Base-by-base conservation (phyloP, 768 basidiomycete species). In the Naganishia vaughanmartiniae region DNA sequence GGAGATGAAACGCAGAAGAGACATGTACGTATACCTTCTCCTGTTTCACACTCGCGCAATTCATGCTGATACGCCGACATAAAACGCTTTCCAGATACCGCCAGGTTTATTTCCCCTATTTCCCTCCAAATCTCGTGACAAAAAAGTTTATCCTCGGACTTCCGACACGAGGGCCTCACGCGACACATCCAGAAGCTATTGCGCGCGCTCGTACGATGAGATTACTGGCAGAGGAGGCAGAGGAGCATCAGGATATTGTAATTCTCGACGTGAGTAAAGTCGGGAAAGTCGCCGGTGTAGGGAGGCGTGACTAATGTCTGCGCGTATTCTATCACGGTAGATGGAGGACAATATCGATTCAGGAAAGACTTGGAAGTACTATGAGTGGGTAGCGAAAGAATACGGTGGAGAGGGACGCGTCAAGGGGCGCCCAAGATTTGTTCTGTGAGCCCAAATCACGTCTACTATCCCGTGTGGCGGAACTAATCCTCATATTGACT, bases 321-420 rank as follows among this genome's bases (percentile, higher is more conserved):
- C 9, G 21, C 21, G 15, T 31, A 9, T 57, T 45, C n/a, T 19
- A 42, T 28, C 9, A 45, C 36, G 4, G 34, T 57, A 78, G 77
- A 78, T 81, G 74, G 74, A 78, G 24, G 81, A 82, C 55, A 78
- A 80, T 68, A 80, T 82, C 48, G 80, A 82, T 74, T 68, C 75
- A 24, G 81, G 81, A 24, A 82, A 82, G 71, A 82, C 80, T 39
- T 80, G 80, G 73, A 78, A 77, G 67, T 82, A 78, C 71, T 79
- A 80, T 69, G 78, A 81, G 73, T 82, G 79, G 79, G 77, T 80
- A 17, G 81, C 81, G 0, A 75, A 80, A 34, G 72, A 76, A 46
- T 78, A 77, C 65, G 76, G 68, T 21, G 80, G 81, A 21, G 69
- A 72, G 66, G 80, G 78, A 28, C 74, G 77, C 48, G 77, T 79